Base-by-base conservation (phyloP, 805 yeast genomes). In the Jamesozyma gamospora region DNA sequence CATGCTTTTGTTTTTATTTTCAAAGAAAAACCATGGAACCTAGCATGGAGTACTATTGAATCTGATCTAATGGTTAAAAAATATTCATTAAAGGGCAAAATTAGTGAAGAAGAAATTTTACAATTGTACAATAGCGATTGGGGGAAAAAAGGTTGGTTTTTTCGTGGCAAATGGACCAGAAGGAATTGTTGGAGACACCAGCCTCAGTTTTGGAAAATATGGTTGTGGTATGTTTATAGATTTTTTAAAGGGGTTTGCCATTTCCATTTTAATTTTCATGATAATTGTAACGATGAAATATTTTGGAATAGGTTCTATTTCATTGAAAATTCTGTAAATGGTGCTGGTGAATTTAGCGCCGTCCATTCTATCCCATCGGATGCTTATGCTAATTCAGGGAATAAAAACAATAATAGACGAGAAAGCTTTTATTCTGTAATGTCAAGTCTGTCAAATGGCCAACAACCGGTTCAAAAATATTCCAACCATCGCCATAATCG, bases 1-100 rank as follows among this genome's bases (percentile, higher is more conserved):
- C 95, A 87, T 53, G 69, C 87, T 0, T 42, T 74, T 14, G 95
- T 86, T 10, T 87, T 84, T 55, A 63, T 82, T 28, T 72, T 77
- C 45, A 67, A 94, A 40, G 96, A 87, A 55, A 70, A 66, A 42
- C 95, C 95, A 1, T 85, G 94, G 94, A 65, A 66, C 35, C 63
- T 70, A 42, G 63, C 70, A 1, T 65, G 64, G 64, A 39, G 40
- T 16, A 41, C 39, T 3, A 46, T 53, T 12, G 55, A 56, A 37
- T 40, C 39, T 2, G 47, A 51, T 34, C 45, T 45, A 8, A 40
- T 60, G 4, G 44, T 45, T 24, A 49, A 49, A 10, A 43, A 36
- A 24, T 60, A 53, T 39, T 37, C 44, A 14, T 35, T 49, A 24
- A 51, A 46, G 36, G 57, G 59, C 8, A 53, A 51, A 27, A 41